These are phyloP conservation scores for Aquanectria penicillioides DNA, from an alignment of 2,329 filamentous ascomycete genomes.

Conservation along the genomic window DNA sequence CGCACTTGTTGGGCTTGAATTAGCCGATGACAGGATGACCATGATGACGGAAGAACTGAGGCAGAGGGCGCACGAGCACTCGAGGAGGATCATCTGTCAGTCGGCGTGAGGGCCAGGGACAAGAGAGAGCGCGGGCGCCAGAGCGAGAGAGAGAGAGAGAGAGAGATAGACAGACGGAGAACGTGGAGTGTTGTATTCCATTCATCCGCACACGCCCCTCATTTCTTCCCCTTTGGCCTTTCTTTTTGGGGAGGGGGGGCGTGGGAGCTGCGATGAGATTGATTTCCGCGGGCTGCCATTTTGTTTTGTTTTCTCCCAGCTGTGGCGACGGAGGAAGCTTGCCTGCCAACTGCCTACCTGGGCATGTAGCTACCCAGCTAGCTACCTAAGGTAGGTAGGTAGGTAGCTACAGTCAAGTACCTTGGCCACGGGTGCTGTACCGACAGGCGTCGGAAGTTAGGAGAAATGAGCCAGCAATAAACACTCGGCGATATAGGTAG, in stretches of 20 bases:
- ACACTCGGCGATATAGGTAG: constrained; percentile 13
- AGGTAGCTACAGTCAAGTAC: no score
- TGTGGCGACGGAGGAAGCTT: no score
- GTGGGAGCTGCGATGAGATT: no score
- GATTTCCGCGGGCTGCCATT: no score
- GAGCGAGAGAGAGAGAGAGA: not conserved
- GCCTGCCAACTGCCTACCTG: no score
- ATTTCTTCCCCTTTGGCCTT: not conserved
- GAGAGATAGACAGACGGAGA: not conserved
- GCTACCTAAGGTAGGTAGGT: no score
- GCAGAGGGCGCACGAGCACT: constrained; percentile 7
- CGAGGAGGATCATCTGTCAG: constrained; percentile 6
- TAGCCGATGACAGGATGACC: constrained; percentile 13
- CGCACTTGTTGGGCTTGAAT: not conserved
- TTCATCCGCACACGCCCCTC: constrained; percentile 10
- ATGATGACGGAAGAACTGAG: constrained; percentile 5
- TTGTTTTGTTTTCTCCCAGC: constrained; percentile 7
- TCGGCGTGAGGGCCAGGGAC: constrained; percentile 8
- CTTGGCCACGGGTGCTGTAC: not conserved
- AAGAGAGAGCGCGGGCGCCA: not conserved
- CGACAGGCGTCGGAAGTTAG: constrained; percentile 15
- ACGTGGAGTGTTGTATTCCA: not conserved
- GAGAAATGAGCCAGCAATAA: constrained; percentile 18
- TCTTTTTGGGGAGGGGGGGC: no score
- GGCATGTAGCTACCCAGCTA: not conserved